Percentiles rank a stretch among this genome's conserved stretches.
These are phyloP conservation scores for Alloteropsis semialata DNA, from an alignment of 176 grass and related monocot species.

Conservation along the genomic window DNA sequence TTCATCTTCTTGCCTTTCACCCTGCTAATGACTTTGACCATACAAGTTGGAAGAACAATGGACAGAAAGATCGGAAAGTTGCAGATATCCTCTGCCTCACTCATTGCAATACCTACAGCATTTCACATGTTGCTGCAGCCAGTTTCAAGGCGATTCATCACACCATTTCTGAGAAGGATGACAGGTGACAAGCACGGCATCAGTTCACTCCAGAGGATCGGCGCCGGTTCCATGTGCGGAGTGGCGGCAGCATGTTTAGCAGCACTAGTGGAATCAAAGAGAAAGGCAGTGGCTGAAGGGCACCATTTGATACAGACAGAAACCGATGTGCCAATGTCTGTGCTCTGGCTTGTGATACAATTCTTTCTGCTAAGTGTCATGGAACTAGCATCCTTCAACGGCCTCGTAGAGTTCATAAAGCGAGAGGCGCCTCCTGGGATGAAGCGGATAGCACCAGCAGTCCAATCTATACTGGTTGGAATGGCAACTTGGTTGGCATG, in stretches of 20 bases:
- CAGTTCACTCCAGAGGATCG: slow-evolving; percentile 39
- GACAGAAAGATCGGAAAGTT: slow-evolving; percentile 26
- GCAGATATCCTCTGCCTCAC: slow-evolving; percentile 50
- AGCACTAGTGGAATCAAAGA: no score
- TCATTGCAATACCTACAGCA: slow-evolving; percentile 54
- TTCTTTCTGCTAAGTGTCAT: slow-evolving; percentile 48
- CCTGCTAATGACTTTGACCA: slow-evolving; percentile 50
- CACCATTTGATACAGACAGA: neutral
- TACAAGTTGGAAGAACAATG: slow-evolving; percentile 61
- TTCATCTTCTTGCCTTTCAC: slow-evolving; percentile 44
- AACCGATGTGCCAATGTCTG: slow-evolving; percentile 17
- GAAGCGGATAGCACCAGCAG: neutral
- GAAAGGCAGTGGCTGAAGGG: no score
- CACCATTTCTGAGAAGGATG: slow-evolving; percentile 19
- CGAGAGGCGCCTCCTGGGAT: neutral
- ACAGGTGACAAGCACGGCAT: slow-evolving; percentile 33
- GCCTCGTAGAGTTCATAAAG: slow-evolving; percentile 34
- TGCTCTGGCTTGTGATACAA: slow-evolving; percentile 34
- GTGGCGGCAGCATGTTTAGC: neutral
- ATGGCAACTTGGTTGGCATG: slow-evolving; percentile 19
- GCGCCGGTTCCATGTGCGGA: slow-evolving; percentile 21
- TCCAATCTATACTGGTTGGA: slow-evolving; percentile 7
- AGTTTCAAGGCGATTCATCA: slow-evolving; percentile 26
- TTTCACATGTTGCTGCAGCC: slow-evolving; percentile 54
- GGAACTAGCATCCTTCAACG: slow-evolving; percentile 20